Base-by-base conservation (phyloP, 2,329 filamentous ascomycete species). In the Leptographium flavum region DNA sequence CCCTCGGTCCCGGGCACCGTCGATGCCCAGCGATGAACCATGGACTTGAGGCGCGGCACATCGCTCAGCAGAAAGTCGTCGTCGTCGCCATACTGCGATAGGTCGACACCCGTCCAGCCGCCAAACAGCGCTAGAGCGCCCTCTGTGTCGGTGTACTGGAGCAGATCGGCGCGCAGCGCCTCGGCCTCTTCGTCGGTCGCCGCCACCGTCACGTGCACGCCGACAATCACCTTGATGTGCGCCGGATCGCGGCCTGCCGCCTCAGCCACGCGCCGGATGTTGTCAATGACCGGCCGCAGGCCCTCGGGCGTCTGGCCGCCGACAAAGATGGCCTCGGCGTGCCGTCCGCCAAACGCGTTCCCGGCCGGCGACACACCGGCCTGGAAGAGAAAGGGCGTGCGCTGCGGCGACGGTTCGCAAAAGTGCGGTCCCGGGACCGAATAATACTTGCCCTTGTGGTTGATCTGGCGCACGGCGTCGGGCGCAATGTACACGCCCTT, bases 41-140 rank as follows among this genome's bases (percentile, higher is more conserved):
- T n/a, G 9, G 45, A n/a, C 2, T 40, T 43, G 28, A 46, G 40
- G 31, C 56, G 38, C 30, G 42, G 33, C n/a, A 22, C 27, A 33
- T 37, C 32, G 25, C 15, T 14, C 11, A 43, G 31, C 5, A 42
- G 40, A 5, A 52, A 54, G 23, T 47, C 49, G 32, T 56, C 51
- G 44, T 57, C 56, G 8, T 52, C 48, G 25, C 42, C 49, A 31
- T 51, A 56, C n/a, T 35, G 21, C 23, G 43, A 37, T 7, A 58
- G 44, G 43, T 58, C 56, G 22, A 57, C 50, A 39, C 55, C 55
- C 4, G 53, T 55, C 43, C 50, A 54, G 28, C 56, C 56, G 14
- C 48, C 49, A 47, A 56, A 56, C 13, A 53, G 53, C 3, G 56
- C 54, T 1, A 57, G 51, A 0, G 50, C 53, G 17, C 55, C 56